These are phyloP conservation scores for Pythium dissimile DNA, from an alignment of 352 stramenopile genomes.

Conservation along the genomic window DNA sequence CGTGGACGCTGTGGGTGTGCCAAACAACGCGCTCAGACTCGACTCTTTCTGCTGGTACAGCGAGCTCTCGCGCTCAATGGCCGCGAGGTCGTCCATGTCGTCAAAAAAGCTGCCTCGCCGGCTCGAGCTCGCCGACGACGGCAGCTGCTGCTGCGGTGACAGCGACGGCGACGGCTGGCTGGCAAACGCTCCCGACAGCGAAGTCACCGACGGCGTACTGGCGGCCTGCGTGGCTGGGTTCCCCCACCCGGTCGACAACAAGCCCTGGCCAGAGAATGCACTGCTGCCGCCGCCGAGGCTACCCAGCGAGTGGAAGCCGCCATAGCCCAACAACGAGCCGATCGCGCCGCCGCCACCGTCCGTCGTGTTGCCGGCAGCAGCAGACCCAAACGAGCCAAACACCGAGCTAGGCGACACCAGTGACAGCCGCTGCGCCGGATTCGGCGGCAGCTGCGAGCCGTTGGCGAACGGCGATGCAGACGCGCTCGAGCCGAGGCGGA, in stretches of 20 bases:
- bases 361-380: not conserved
- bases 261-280: conserved; percentile 25
- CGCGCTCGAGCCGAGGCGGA: conserved; percentile 17
- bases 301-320: conserved; percentile 62
- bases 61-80: conserved; percentile 61
- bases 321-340: conserved; percentile 50
- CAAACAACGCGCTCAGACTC: conserved; percentile 71
- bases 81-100: conserved; percentile 63
- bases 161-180: not conserved
- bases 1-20: conserved; percentile 9
- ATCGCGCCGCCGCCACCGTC: conserved; percentile 19
- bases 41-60: conserved; percentile 70
- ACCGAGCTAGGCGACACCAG: conserved; percentile 19
- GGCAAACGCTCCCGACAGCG: not conserved
- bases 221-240: conserved; percentile 20
- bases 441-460: not conserved
- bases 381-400: conserved; percentile 7
- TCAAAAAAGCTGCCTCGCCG: conserved; percentile 28
- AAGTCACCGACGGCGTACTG: conserved; percentile 1
- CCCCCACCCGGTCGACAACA: conserved; percentile 44
- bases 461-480: not conserved
- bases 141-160: too few relatives aligned
- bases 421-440: not conserved
- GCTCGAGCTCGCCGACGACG: not conserved
- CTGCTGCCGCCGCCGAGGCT: conserved; percentile 24